Conservation (phyloP, 1,284 basidiomycete genomes). For the Butyriboletus appendiculatus region DNA sequence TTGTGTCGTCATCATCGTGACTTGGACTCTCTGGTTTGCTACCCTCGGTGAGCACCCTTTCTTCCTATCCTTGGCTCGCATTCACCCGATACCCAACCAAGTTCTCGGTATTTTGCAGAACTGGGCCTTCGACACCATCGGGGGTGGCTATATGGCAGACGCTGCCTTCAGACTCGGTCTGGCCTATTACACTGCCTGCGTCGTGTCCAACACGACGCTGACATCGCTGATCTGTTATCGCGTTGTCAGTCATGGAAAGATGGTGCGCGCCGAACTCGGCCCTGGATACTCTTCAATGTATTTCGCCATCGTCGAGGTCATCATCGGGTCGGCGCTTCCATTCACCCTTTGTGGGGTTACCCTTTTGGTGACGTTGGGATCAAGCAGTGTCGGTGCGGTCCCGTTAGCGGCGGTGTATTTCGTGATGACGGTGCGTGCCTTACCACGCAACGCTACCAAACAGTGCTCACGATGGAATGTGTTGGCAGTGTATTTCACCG, state of each 20-base stretch:
- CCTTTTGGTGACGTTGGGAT: not conserved
- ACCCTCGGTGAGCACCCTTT: not conserved
- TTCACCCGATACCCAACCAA: no score
- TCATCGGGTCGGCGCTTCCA: not conserved
- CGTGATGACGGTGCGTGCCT: not conserved
- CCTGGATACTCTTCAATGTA: not conserved
- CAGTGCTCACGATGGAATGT: not conserved
- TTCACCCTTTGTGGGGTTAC: not conserved
- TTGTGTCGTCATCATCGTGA: not conserved
- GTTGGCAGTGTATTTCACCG: not conserved
- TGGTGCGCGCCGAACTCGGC: not conserved
- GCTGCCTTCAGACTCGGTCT: no score
- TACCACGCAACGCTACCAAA: no score
- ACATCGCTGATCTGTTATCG: not conserved
- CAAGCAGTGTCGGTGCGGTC: not conserved
- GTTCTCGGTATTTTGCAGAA: no score
- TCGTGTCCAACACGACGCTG: not conserved
- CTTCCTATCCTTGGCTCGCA: not conserved
- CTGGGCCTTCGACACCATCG: no score
- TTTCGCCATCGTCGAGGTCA: not conserved
- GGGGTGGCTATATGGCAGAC: no score
- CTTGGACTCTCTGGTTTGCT: not conserved
- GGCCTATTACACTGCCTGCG: not conserved
- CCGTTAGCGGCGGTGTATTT: not conserved
- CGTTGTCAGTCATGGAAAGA: not conserved